Conservation (phyloP, 2,329 filamentous ascomycete genomes). For the Aureobasidium pullulans region DNA sequence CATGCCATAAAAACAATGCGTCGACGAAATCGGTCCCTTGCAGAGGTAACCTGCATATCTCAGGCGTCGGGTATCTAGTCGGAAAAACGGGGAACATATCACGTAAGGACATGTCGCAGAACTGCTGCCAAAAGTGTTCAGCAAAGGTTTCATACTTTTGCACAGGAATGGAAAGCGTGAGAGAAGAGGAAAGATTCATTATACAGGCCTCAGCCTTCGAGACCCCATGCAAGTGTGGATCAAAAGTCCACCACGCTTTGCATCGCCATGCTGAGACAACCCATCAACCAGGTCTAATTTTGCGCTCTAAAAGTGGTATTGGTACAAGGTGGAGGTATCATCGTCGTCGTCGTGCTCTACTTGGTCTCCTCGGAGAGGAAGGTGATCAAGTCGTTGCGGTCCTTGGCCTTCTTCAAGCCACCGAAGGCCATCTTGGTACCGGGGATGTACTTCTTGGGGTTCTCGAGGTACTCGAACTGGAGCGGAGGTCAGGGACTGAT, state of each 20-base stretch:
- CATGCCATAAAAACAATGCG: neutral
- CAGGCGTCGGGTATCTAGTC: neutral
- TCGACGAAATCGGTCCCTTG: neutral
- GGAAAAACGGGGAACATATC: neutral
- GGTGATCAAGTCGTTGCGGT: slow-evolving; percentile 97
- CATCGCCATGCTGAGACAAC: slow-evolving; percentile 14
- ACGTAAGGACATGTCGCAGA: no score
- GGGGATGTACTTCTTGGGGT: slow-evolving; percentile 99
- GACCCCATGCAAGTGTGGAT: neutral
- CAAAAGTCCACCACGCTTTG: neutral
- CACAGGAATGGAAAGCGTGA: neutral
- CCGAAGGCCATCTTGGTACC: slow-evolving; percentile 99
- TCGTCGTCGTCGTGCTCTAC: slow-evolving; percentile 42
- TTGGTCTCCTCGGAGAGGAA: slow-evolving; percentile 63
- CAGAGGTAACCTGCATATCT: neutral
- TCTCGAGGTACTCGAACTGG: slow-evolving; percentile 96
- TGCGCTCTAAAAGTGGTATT: slow-evolving; percentile 7
- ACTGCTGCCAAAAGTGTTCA: neutral
- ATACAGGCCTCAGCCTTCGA: slow-evolving; percentile 7
- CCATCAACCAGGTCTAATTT: slow-evolving; percentile 12
- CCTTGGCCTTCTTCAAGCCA: slow-evolving; percentile 99
- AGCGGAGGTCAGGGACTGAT: neutral
- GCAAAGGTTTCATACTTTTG: neutral
- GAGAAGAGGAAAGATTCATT: slow-evolving; percentile 13
- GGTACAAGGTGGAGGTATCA: slow-evolving; percentile 8